Percentiles rank a stretch among this genome's conserved stretches.
These are phyloP conservation scores for Colletotrichum sojae DNA, from an alignment of 2,329 filamentous ascomycete species.

Conservation along the genomic window DNA sequence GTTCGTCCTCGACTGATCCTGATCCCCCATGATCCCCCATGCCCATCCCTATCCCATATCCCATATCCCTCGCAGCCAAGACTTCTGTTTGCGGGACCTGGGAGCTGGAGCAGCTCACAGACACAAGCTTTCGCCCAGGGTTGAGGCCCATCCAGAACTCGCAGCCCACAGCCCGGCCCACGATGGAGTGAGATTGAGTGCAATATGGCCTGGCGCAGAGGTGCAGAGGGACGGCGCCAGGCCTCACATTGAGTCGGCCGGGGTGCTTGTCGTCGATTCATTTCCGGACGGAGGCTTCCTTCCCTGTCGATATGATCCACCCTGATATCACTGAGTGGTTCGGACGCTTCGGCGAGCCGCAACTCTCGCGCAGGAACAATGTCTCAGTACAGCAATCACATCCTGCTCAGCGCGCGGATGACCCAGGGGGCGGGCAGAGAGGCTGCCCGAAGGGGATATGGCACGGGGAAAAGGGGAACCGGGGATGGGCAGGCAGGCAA, in stretches of 20 bases:
- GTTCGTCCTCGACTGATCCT: conserved; percentile 13
- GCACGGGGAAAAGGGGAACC: background rate
- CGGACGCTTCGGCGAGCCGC: conserved; percentile 31
- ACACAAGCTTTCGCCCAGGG: conserved; percentile 32
- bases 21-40: conserved; percentile 7
- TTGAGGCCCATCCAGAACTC: conserved; percentile 14
- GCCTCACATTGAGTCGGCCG: conserved; percentile 4
- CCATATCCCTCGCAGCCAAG: conserved; percentile 20
- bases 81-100: conserved; percentile 16
- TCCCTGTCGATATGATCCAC: conserved; percentile 35
- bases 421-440: background rate
- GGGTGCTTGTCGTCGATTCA: conserved; percentile 21
- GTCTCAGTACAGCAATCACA: background rate
- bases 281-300: conserved; percentile 31
- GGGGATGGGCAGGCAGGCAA: background rate
- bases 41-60: too few relatives aligned
- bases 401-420: background rate
- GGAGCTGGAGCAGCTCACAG: conserved; percentile 12
- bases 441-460: conserved; percentile 10
- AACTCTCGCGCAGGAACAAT: background rate
- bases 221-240: conserved; percentile 1
- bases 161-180: conserved; percentile 9
- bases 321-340: conserved; percentile 17
- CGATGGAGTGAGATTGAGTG: conserved; percentile 28
- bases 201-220: conserved; percentile 9